These are phyloP conservation scores for Phyllosticta paracitricarpa DNA, from an alignment of 2,329 filamentous ascomycete species.

Conservation along the genomic window DNA sequence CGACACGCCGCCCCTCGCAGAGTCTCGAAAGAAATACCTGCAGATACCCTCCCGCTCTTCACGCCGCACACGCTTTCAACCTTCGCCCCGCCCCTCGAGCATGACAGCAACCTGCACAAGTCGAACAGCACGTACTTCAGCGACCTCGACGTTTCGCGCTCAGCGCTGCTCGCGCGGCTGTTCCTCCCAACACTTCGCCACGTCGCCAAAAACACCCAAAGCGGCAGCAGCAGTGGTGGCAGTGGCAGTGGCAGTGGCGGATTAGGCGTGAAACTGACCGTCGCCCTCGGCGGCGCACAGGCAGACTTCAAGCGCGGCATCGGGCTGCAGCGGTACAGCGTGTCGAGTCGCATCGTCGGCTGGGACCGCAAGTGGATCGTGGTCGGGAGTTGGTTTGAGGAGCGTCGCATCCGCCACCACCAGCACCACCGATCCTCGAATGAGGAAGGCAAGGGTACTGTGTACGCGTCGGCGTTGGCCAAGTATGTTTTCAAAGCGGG, in stretches of 20 bases:
- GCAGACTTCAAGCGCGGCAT: conserved; percentile 39
- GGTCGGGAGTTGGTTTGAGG: conserved; percentile 23
- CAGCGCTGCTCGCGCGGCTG: conserved; percentile 59
- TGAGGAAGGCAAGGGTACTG: conserved; percentile 13
- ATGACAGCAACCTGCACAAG: conserved; percentile 80
- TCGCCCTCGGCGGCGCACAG: conserved; percentile 20
- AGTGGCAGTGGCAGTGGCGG: too few relatives aligned
- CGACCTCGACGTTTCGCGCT: conserved; percentile 74
- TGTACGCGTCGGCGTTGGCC: conserved; percentile 38
- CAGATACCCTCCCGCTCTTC: conserved; percentile 43
- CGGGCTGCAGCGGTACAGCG: conserved; percentile 35
- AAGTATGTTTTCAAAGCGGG: conserved; percentile 39
- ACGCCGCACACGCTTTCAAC: conserved; percentile 56
- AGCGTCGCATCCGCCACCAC: neutral
- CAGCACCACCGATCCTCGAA: neutral
- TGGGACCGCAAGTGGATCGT: conserved; percentile 44
- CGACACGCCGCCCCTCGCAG: too few relatives aligned
- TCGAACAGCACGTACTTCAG: conserved; percentile 77
- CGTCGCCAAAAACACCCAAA: conserved; percentile 6
- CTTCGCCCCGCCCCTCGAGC: conserved; percentile 61
- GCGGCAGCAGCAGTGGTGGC: too few relatives aligned
- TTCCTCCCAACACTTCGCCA: conserved; percentile 17
- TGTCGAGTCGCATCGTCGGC: conserved; percentile 36
- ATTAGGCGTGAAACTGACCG: too few relatives aligned
- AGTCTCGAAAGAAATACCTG: too few relatives aligned